Base-by-base conservation (phyloP, 228 moss, liverwort and hornwort genomes). In the Sphagnum fallax region DNA sequence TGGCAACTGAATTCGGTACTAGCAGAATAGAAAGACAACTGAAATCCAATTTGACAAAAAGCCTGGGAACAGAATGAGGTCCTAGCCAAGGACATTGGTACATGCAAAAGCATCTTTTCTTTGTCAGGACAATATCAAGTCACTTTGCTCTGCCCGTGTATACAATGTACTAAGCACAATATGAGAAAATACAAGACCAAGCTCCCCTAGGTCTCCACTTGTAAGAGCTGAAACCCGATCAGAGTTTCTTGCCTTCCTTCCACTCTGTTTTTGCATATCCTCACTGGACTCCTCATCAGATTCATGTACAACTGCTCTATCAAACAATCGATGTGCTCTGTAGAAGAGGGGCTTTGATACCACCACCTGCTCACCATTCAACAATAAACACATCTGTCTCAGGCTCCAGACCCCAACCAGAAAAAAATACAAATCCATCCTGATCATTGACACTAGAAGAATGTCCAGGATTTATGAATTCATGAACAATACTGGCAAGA, bases 121-220 rank as follows among this genome's bases (percentile, higher is more conserved):
- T 32, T 3, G 32, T 32, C 32, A 32, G 32, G 32, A 32, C 32
- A 32, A 32, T 32, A 32, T 32, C 32, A 32, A 32, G 32, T 32
- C 32, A 32, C 2, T 32, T 32, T 32, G 32, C 32, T 32, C 32
- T 32, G 32, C 32, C 32, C 32, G 32, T 3, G 2, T 32, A 68
- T 84, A 97, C 65, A 97, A 75, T 63, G 97, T 88, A 75, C 88
- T 93, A 64, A 97, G 79, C 52, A 97, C 87, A 61, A 97, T 79
- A 50, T 91, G 89, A 15, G 93, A 93, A 77, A 97, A 93, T 50
- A 91, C 62, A 65, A 91, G 75, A 61, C 87, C 80, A 69, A 97
- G 52, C 48, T 90, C 93, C 72, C 71, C 70, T 65, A 71, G 14
- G 65, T 76, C 71, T 75, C 93, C 93, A 62, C 74, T 87, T 48